These are phyloP conservation scores for Pulicaria dysenterica DNA, from an alignment of 129 eudicot species.

Conservation along the genomic window DNA sequence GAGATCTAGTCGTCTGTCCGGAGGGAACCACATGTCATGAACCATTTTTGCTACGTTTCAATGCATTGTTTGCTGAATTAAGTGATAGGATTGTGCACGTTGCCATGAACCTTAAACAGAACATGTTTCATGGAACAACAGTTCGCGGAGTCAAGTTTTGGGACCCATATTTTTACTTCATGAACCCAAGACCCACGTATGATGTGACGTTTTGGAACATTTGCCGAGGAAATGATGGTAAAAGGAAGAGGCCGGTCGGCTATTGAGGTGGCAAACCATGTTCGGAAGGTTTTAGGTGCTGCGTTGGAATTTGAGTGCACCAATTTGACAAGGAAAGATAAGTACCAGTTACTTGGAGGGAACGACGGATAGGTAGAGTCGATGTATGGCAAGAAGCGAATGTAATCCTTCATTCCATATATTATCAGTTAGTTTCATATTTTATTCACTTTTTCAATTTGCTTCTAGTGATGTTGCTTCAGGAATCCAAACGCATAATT, in stretches of 20 bases:
- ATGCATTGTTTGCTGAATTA: constrained; percentile 72
- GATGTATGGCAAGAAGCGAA: constrained; percentile 65
- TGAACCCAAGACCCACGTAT: constrained; percentile 89
- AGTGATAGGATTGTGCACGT: constrained; percentile 88
- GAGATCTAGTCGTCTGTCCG: constrained; percentile 79
- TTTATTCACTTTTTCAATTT: too few relatives aligned
- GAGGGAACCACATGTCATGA: constrained; percentile 84
- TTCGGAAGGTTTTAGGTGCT: constrained; percentile 67
- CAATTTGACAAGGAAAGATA: constrained; percentile 88
- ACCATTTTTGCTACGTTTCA: constrained; percentile 68
- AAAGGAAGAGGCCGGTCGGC: constrained; percentile 68
- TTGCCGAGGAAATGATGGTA: constrained; percentile 77
- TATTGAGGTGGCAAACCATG: constrained; percentile 87
- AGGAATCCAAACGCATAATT: too few relatives aligned
- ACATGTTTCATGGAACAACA: constrained; percentile 78
- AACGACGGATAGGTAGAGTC: constrained; percentile 98
- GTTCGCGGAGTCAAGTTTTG: constrained; percentile 82
- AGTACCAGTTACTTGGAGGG: constrained; percentile 89
- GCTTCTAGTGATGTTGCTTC: too few relatives aligned
- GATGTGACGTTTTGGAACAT: constrained; percentile 70
- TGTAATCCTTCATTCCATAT: too few relatives aligned
- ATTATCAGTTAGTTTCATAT: too few relatives aligned
- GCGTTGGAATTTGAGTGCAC: constrained; percentile 85
- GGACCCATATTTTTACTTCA: constrained; percentile 80
- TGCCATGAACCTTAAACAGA: constrained; percentile 66